A percentile compares a stretch with the other conserved stretches of the same genome.
phyloP scores from a whole-genome alignment of 805 yeast genomes.

The Barnettozyma vustinii region DNA sequence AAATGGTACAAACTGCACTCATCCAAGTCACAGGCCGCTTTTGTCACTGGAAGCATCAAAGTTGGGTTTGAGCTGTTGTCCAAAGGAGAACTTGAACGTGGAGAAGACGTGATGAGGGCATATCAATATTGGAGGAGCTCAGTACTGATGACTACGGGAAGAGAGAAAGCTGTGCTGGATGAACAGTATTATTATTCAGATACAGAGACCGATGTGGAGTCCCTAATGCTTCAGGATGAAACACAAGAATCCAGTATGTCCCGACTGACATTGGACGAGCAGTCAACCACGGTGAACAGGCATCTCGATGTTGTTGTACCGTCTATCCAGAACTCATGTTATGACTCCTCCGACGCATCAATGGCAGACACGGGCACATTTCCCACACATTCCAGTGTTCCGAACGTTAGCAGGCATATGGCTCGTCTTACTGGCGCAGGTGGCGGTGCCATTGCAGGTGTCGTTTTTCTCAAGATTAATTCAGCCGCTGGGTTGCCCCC shows the following conservation, averaged over 20 bases:
- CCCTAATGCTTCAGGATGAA: slow-evolving; percentile 14
- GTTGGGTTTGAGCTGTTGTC: slow-evolving; percentile 36
- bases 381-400: background rate
- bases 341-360: slow-evolving; percentile 6
- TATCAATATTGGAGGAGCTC: slow-evolving; percentile 18
- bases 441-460: slow-evolving; percentile 39
- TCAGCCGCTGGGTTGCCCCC: slow-evolving; percentile 79
- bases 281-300: background rate
- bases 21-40: slow-evolving; percentile 33
- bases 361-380: background rate
- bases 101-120: slow-evolving; percentile 12
- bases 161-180: slow-evolving; percentile 10
- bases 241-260: background rate
- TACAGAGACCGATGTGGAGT: slow-evolving; percentile 24
- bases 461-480: slow-evolving; percentile 68
- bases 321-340: background rate
- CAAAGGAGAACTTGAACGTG: slow-evolving; percentile 6
- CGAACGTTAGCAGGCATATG: background rate
- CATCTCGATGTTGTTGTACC: background rate
- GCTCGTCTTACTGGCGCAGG: background rate
- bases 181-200: slow-evolving; percentile 25
- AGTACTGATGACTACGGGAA: slow-evolving; percentile 1
- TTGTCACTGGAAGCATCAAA: slow-evolving; percentile 44
- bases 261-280: background rate
- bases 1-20: slow-evolving; percentile 44